phyloP scores from a whole-genome alignment of 1,139 yeast genomes.

The Kurtzmaniella quercitrusa region DNA sequence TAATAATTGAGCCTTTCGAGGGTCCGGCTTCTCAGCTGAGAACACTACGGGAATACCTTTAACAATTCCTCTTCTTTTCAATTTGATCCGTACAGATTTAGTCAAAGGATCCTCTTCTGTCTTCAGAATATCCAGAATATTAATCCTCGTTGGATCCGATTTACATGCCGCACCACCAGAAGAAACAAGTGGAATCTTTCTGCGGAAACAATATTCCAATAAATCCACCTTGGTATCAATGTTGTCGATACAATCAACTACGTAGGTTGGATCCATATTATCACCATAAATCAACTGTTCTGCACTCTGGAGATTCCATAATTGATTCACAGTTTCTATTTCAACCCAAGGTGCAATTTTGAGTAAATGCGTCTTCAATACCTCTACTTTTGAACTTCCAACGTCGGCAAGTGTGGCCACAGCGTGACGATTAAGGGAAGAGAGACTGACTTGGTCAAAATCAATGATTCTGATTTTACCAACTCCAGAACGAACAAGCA shows the following conservation, averaged over 20 bases:
- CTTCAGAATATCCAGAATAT: slow-evolving; percentile 42
- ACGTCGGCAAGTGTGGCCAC: slow-evolving; percentile 87
- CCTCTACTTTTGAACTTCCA: slow-evolving; percentile 83
- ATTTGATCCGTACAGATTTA: slow-evolving; percentile 78
- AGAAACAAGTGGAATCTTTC: slow-evolving; percentile 62
- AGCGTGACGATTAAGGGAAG: slow-evolving; percentile 90
- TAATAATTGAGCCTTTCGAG: slow-evolving; percentile 80
- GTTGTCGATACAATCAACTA: slow-evolving; percentile 94
- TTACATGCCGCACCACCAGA: slow-evolving; percentile 96
- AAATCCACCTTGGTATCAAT: slow-evolving; percentile 92
- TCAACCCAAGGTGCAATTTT: slow-evolving; percentile 89
- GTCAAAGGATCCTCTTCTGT: slow-evolving; percentile 93
- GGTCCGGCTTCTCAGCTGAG: slow-evolving; percentile 95
- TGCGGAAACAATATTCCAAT: slow-evolving; percentile 63
- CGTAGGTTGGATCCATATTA: slow-evolving; percentile 59
- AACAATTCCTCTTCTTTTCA: slow-evolving; percentile 72
- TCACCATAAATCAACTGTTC: slow-evolving; percentile 54
- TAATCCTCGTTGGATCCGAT: slow-evolving; percentile 45
- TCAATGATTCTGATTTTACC: slow-evolving; percentile 76
- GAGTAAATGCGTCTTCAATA: slow-evolving; percentile 59
- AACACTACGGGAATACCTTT: slow-evolving; percentile 84
- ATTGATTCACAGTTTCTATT: slow-evolving; percentile 69
- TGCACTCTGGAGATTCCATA: slow-evolving; percentile 70
- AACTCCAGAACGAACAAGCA: slow-evolving; percentile 89
- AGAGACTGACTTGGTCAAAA: slow-evolving; percentile 91